Percentiles rank a stretch among this genome's conserved stretches.
Evolutionary conservation across 257 asterid species (phyloP).

Genomic region (Nemophila menziesii): DNA sequence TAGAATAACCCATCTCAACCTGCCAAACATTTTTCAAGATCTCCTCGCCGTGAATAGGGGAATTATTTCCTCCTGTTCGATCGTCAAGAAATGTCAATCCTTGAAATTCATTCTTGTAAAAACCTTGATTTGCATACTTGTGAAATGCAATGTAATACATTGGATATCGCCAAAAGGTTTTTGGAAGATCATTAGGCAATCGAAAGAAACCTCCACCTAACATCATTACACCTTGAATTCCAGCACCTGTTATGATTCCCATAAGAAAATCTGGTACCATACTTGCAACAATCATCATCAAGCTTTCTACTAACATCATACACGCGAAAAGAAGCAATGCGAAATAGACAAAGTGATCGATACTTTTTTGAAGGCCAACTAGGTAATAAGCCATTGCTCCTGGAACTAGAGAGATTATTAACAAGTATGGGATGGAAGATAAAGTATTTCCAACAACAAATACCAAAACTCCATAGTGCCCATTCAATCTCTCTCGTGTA

Average conservation of each 20-base stretch:
- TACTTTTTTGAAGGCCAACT: constrained; percentile 34
- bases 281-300: constrained; percentile 39
- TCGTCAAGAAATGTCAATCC: constrained; percentile 10
- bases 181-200: constrained; percentile 18
- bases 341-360: constrained; percentile 36
- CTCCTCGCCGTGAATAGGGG: constrained; percentile 25
- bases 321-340: constrained; percentile 24
- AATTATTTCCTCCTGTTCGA: constrained; percentile 14
- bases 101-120: constrained; percentile 26
- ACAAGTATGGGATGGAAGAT: constrained; percentile 43
- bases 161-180: constrained; percentile 20
- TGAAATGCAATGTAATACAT: constrained; percentile 22
- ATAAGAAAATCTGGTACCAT: constrained; percentile 25
- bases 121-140: constrained; percentile 23
- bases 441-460: constrained; percentile 47
- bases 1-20: constrained; percentile 41
- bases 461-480: constrained; percentile 38
- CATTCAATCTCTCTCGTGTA: constrained; percentile 44
- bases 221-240: constrained; percentile 25
- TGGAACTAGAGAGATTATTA: constrained; percentile 29
- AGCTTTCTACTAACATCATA: constrained; percentile 50
- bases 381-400: constrained; percentile 47
- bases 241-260: constrained; percentile 25
- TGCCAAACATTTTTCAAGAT: constrained; percentile 41
- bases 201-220: constrained; percentile 27